Conservation (phyloP, 2,329 filamentous ascomycete genomes). For the Monosporascus ibericus region DNA sequence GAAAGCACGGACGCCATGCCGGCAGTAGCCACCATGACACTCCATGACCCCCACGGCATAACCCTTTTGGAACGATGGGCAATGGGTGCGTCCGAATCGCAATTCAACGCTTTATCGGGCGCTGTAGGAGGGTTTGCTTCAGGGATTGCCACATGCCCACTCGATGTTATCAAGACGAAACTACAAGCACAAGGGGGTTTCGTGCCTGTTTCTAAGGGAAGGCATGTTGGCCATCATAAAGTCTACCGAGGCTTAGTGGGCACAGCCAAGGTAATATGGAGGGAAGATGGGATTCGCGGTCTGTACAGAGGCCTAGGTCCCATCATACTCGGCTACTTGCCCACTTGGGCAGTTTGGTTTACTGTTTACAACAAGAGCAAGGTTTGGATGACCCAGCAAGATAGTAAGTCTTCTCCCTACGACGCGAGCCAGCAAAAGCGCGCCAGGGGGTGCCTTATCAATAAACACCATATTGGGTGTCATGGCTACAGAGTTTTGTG, state of each 20-base stretch:
- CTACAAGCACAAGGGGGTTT: constrained; percentile 92
- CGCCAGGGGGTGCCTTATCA: not conserved
- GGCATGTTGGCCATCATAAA: constrained; percentile 44
- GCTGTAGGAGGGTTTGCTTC: constrained; percentile 88
- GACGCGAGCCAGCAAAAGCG: not conserved
- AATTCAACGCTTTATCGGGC: constrained; percentile 79
- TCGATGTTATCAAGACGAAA: constrained; percentile 99
- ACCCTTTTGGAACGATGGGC: constrained; percentile 52
- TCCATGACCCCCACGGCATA: constrained; percentile 22
- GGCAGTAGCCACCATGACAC: constrained; percentile 21
- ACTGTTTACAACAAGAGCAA: constrained; percentile 92
- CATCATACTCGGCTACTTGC: constrained; percentile 91
- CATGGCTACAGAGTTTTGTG: not conserved
- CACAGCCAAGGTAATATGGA: constrained; percentile 79
- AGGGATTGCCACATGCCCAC: constrained; percentile 88
- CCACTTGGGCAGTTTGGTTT: constrained; percentile 98
- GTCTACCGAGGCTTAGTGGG: constrained; percentile 84
- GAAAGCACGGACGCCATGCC: constrained; percentile 8
- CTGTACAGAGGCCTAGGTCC: constrained; percentile 92
- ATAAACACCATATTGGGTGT: too few relatives aligned
- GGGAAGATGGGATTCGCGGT: constrained; percentile 79
- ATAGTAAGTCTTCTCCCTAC: constrained; percentile 44
- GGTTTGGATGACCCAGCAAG: constrained; percentile 60
- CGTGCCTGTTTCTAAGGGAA: constrained; percentile 41
- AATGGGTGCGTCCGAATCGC: constrained; percentile 48